Base-by-base conservation (phyloP, 2,329 filamentous ascomycete species). In the Fusarium algeriense region DNA sequence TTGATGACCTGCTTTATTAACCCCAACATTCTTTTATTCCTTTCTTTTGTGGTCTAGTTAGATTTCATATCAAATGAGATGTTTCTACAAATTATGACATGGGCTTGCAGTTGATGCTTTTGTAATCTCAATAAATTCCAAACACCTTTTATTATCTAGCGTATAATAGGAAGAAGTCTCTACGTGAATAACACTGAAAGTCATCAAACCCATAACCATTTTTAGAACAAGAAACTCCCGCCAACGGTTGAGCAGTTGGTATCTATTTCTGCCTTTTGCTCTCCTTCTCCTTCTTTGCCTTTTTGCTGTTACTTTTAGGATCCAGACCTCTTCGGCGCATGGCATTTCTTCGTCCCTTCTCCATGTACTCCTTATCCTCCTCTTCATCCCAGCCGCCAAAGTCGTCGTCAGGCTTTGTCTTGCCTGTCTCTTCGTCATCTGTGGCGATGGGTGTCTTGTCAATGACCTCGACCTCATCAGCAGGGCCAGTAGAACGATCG, bases 321-420 rank as follows among this genome's bases (percentile, higher is more conserved):
- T 95, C 90, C 57, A 95, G 81, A 66, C 93, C 93, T 78, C 92
- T 91, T 76, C 89, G 89, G 75, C 92, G 89, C 85, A 94, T 88
- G 65, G 90, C 88, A 76, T 92, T 93, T 72, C 89, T 88, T 84
- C 91, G 90, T n/a, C 90, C 92, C 75, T 89, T 89, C 76, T 91
- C 87, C 45, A 95, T 93, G 78, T 91, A 91, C 74, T 89, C 86
- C 74, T 86, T 81, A 77, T 95, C 93, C 78, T 91, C 91, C 1
- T 91, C 89, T 1, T 94, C 92, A 66, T 94, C 89, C 78, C 93
- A 95, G 3, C 88, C 91, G 54, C 90, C 92, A 79, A 95, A 95
- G 52, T 84, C 84, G 65, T 89, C 88, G 37, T 83, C 84, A 65
- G 88, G 86, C 20, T 83, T 84, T 19, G 54, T 20, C 50, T 70